These are phyloP conservation scores for Withania somnifera DNA, from an alignment of 305 asterid genomes.

Conservation along the genomic window DNA sequence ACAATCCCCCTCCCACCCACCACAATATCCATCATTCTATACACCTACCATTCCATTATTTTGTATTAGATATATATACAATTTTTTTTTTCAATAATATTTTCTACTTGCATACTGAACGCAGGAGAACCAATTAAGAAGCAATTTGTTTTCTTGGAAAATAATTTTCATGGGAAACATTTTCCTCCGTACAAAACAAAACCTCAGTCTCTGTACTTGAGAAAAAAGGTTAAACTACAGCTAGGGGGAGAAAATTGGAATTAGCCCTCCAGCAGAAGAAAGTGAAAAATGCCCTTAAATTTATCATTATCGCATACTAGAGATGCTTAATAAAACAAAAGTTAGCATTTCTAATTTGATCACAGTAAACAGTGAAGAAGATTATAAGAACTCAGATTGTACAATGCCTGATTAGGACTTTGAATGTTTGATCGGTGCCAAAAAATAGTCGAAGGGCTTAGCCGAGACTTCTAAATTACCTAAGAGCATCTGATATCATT, in stretches of 20 bases:
- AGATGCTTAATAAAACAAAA: background rate
- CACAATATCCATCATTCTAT: too few species aligned
- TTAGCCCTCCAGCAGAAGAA: background rate
- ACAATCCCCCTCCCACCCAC: too few species aligned
- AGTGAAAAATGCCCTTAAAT: background rate
- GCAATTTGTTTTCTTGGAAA: too few species aligned
- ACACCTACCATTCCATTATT: too few species aligned
- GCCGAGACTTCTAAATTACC: background rate
- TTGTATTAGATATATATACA: too few species aligned
- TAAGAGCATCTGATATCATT: background rate
- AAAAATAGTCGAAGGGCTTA: background rate
- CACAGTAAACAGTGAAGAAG: background rate
- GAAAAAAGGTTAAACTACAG: background rate
- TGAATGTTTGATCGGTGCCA: background rate
- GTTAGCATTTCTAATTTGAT: background rate
- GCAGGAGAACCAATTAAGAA: too few species aligned
- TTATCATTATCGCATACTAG: background rate
- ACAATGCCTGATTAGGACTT: background rate
- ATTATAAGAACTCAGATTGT: background rate
- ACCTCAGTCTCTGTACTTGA: background rate
- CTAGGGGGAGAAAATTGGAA: background rate
- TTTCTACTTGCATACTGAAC: too few species aligned
- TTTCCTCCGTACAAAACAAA: too few species aligned
- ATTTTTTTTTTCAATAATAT: too few species aligned
- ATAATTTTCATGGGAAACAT: too few species aligned